phyloP scores from a whole-genome alignment of 2,329 filamentous ascomycete species.

The Esteya vermicola region DNA sequence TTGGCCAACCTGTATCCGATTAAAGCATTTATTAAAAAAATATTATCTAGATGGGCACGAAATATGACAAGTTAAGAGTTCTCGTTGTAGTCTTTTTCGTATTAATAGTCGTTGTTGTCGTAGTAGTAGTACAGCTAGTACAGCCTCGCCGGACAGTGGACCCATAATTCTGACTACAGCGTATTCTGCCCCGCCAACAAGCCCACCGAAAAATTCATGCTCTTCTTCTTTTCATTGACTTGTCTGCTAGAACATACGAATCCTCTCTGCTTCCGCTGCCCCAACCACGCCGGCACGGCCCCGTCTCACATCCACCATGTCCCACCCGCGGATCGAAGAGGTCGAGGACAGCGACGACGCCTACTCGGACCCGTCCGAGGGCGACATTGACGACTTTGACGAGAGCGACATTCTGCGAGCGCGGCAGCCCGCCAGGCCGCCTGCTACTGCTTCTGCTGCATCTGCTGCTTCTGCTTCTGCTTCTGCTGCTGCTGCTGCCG shows the following conservation, averaged over 20 bases:
- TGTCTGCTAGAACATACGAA: too few species aligned
- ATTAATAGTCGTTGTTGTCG: not conserved
- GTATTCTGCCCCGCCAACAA: not conserved
- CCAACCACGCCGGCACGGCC: too few species aligned
- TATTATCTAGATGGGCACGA: too few species aligned
- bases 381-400: slow-evolving; percentile 56
- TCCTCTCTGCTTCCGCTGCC: too few species aligned
- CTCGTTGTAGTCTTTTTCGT: not conserved
- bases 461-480: slow-evolving; percentile 14
- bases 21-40: too few species aligned
- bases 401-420: slow-evolving; percentile 42
- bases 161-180: not conserved
- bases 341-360: slow-evolving; percentile 67
- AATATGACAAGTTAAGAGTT: too few species aligned
- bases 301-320: too few species aligned
- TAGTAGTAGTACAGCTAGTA: not conserved
- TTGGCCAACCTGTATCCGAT: too few species aligned
- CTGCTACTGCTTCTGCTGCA: slow-evolving; percentile 15
- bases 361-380: slow-evolving; percentile 72
- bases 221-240: too few species aligned
- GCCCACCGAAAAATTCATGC: not conserved
- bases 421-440: slow-evolving; percentile 12
- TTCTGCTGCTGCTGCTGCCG: slow-evolving; percentile 17
- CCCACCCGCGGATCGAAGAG: slow-evolving; percentile 82
- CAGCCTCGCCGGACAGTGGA: too few species aligned